Conservation (phyloP, 2,329 filamentous ascomycete genomes). For the Aspergillus fumigatiaffinis region DNA sequence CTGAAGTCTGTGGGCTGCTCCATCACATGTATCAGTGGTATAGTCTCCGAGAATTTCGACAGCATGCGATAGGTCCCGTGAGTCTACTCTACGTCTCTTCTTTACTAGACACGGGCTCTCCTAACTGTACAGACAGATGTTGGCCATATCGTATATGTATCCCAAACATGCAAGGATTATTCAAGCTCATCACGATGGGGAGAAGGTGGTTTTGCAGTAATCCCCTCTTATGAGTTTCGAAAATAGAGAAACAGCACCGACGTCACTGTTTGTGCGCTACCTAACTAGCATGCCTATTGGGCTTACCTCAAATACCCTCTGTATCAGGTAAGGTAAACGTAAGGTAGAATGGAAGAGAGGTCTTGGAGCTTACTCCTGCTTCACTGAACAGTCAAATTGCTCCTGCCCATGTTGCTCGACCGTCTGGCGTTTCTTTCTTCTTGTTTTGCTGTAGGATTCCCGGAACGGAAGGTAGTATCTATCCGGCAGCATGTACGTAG, state of each 20-base stretch:
- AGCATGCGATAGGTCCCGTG: background rate
- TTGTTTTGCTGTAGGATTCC: no score
- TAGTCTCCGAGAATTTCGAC: background rate
- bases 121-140: background rate
- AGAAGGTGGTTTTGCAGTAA: conserved; percentile 1
- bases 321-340: background rate
- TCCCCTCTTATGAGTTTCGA: background rate
- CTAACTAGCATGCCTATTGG: background rate
- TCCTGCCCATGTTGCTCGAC: no score
- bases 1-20: background rate
- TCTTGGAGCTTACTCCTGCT: no score
- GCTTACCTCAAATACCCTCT: background rate
- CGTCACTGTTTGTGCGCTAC: background rate
- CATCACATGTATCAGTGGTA: background rate
- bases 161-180: conserved; percentile 5
- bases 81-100: no score
- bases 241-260: background rate
- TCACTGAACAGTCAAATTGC: no score
- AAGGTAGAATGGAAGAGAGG: no score
- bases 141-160: background rate
- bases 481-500: no score
- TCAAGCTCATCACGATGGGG: conserved; percentile 3
- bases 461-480: no score
- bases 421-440: no score
- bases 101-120: background rate